Base-by-base conservation (phyloP, 352 stramenopile species). In the Globisporangium heterothallicum region DNA sequence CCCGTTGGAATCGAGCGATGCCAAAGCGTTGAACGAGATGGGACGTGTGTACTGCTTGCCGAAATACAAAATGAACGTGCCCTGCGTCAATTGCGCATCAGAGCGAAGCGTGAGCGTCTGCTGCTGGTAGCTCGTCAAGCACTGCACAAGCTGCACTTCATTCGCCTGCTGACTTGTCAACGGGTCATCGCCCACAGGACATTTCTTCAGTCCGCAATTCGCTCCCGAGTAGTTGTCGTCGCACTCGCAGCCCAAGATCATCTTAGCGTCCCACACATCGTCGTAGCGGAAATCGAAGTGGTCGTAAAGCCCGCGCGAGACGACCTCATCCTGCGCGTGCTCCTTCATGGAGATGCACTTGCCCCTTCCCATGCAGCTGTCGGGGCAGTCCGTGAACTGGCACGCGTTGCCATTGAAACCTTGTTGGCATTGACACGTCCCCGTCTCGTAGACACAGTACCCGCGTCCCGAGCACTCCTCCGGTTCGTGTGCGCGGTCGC, bases 401-500 rank as follows among this genome's bases (percentile, higher is more conserved):
- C 86, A 96, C 4, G 84, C 74, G 29, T 75, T 53, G 13, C 84
- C 84, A 2, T 53, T 68, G 61, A 96, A 97, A 25, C 79, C 85
- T 8, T 69, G 62, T 49, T 97, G 80, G 46, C 92, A 98, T 24
- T 47, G 51, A 49, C 92, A 98, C 14, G 64, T 60, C 5, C 88
- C 88, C 6, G 68, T 81, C 1, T 63, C 56, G 30, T 73, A 63
- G 34, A 78, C 57, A 63, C 90, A 98, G 12, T 61, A 74, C 10
- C 90, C 90, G 56, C 80, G 59, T 12, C 71, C 77, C 0, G 80
- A 86, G 47, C 77, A 91, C 42, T 84, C 71, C 8, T 56, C 62
- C 0, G 56, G 43, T 26, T 51, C 61, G 47, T 91, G 80, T 3
- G 77, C 80, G 22, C 72, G 46, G 36, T 88, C 56, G 6, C 50